phyloP scores from a whole-genome alignment of 1,284 basidiomycete genomes.

The Veloporphyrellus conicus region DNA sequence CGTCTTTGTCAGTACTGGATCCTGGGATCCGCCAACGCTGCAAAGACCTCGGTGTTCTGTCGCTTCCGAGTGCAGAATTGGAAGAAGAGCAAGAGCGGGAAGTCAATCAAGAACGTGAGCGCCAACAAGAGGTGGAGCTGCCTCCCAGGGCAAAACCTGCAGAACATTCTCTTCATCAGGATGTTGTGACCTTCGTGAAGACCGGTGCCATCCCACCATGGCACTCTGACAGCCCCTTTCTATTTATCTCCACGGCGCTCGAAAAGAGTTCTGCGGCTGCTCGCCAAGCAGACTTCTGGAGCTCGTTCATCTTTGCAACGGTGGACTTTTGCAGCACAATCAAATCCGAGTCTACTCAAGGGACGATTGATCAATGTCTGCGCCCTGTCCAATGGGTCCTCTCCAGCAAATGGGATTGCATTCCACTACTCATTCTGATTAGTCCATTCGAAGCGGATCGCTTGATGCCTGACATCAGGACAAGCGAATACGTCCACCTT shows the following conservation, averaged over 20 bases:
- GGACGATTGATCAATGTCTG: constrained; percentile 28
- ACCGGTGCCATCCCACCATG: constrained; percentile 10
- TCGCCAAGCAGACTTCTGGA: constrained; percentile 8
- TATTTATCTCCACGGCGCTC: background rate
- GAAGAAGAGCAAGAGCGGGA: constrained; percentile 47
- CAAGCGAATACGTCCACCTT: constrained; percentile 13
- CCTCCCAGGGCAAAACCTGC: background rate
- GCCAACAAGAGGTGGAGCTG: constrained; percentile 22
- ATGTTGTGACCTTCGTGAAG: constrained; percentile 19
- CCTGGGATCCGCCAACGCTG: background rate
- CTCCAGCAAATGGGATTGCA: constrained; percentile 11
- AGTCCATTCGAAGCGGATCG: constrained; percentile 44
- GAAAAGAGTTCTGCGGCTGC: background rate
- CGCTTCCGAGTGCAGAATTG: constrained; percentile 19
- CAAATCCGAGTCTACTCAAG: background rate
- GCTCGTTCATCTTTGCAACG: constrained; percentile 20
- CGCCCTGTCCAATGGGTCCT: constrained; percentile 43
- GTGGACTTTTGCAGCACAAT: constrained; percentile 20
- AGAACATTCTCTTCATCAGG: background rate
- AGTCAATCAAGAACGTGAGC: constrained; percentile 39
- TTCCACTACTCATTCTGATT: constrained; percentile 31
- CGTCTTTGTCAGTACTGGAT: background rate
- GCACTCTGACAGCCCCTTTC: background rate
- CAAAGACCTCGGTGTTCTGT: constrained; percentile 21
- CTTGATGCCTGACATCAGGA: constrained; percentile 37